phyloP scores from a whole-genome alignment of 352 stramenopile species.

The Phytophthora brassicae region DNA sequence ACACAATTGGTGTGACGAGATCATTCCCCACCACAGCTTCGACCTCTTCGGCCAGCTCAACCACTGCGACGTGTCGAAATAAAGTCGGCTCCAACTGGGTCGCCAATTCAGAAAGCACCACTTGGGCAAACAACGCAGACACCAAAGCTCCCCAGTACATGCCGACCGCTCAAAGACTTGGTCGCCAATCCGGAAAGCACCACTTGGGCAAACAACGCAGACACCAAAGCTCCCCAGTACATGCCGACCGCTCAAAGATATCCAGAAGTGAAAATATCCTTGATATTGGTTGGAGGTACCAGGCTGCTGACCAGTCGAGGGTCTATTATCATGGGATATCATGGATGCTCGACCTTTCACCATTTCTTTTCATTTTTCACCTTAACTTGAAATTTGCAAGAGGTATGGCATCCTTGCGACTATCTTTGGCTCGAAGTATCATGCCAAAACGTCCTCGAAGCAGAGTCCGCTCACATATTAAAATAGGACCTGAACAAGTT shows the following conservation, averaged over 20 bases:
- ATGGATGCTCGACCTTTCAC: constrained; percentile 29
- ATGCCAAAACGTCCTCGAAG: constrained; percentile 12
- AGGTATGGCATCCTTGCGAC: background rate
- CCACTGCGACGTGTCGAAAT: constrained; percentile 9
- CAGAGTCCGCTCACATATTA: too few relatives aligned
- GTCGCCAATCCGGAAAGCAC: background rate
- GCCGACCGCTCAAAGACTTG: background rate
- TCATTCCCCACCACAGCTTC: constrained; percentile 17
- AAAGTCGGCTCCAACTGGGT: background rate
- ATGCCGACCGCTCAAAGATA: constrained; percentile 11
- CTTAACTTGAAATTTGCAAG: too few relatives aligned
- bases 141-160: constrained; percentile 12
- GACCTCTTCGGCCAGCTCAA: constrained; percentile 17
- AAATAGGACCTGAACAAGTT: too few relatives aligned
- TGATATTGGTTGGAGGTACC: too few relatives aligned
- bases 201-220: constrained; percentile 8
- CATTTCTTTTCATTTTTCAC: background rate
- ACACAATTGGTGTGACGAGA: constrained; percentile 47
- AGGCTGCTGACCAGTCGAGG: too few relatives aligned
- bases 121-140: constrained; percentile 8
- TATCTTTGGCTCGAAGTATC: constrained; percentile 7
- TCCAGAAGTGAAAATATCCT: constrained; percentile 11
- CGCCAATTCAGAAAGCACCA: background rate
- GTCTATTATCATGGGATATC: too few relatives aligned
- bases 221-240: constrained; percentile 2